These are phyloP conservation scores for Chamaenerion angustifolium DNA, from an alignment of 345 rosid species.

Conservation along the genomic window DNA sequence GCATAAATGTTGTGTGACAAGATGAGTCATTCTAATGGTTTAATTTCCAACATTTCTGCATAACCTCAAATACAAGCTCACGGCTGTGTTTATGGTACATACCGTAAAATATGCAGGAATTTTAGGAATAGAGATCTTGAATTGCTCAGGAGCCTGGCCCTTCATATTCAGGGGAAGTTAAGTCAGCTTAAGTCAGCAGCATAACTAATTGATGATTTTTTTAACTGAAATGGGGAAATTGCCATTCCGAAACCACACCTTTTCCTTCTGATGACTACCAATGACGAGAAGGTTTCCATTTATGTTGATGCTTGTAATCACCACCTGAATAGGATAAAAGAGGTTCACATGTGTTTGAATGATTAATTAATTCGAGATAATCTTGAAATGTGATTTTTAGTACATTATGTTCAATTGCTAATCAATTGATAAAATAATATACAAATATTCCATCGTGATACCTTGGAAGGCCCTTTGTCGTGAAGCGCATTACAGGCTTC, in stretches of 20 bases:
- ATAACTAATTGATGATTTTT: neutral
- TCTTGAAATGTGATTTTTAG: no score
- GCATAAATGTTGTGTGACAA: slow-evolving; percentile 3
- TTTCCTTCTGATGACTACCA: slow-evolving; percentile 87
- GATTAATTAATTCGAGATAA: no score
- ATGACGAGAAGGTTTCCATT: slow-evolving; percentile 67
- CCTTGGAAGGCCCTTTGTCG: slow-evolving; percentile 94
- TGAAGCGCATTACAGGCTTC: slow-evolving; percentile 89
- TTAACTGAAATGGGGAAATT: neutral
- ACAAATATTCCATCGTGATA: slow-evolving; percentile 6
- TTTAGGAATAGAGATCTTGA: slow-evolving; percentile 71
- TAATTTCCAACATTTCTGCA: no score
- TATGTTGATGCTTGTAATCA: slow-evolving; percentile 81
- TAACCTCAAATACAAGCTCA: neutral
- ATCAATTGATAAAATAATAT: neutral
- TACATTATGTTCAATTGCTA: neutral
- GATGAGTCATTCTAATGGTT: neutral
- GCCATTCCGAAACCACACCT: slow-evolving; percentile 26
- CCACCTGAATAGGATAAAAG: slow-evolving; percentile 45
- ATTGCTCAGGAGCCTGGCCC: slow-evolving; percentile 74
- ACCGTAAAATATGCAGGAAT: slow-evolving; percentile 98
- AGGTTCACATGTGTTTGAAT: neutral
- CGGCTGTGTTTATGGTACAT: slow-evolving; percentile 6
- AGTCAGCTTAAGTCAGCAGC: neutral
- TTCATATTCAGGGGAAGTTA: slow-evolving; percentile 14